Base-by-base conservation (phyloP, 2,329 filamentous ascomycete species). In the Leptographium procerum region DNA sequence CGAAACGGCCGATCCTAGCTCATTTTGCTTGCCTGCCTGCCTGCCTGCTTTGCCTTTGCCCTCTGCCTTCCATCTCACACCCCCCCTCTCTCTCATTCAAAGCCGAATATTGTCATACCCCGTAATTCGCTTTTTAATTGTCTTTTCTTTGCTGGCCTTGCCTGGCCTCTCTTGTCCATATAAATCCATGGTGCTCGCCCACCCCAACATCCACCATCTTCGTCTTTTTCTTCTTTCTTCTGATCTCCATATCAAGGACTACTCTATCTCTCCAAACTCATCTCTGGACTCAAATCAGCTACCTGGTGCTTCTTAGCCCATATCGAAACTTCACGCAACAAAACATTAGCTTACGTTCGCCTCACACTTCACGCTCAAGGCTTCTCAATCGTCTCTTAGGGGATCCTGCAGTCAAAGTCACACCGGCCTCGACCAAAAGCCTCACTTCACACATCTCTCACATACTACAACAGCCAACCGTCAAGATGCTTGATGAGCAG, bases 401-500 rank as follows among this genome's bases (percentile, higher is more conserved):
- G n/a, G n/a, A n/a, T n/a, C n/a, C n/a, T n/a, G n/a, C n/a, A n/a
- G n/a, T n/a, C n/a, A n/a, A n/a, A 43, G 31, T 10, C 40, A 1
- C 40, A 43, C 40, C 2, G n/a, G 10, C 40, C 10, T n/a, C 40
- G 14, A 40, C 14, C 36, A n/a, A 16, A 43, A n/a, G 16, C 16
- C 40, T 43, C 40, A 8, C 34, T 19, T 34, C 26, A 47, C 54
- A 19, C 43, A 47, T 43, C 24, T 7, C 50, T 26, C 61, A 61
- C 33, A 61, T 7, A 24, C 29, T 54, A 33, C 60, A 60, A 61
- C 63, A 58, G 61, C 5, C 24, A 45, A 55, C 26, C 61, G 56
- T 61, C 61, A 57, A 60, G 56, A 65, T 63, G 67, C 59, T 63
- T 68, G 74, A 79, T 68, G 74, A 79, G 63, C 80, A 83, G 71